Evolutionary conservation across 2,329 filamentous ascomycete genomes (phyloP).

Genomic region (Epichloe gansuensis): DNA sequence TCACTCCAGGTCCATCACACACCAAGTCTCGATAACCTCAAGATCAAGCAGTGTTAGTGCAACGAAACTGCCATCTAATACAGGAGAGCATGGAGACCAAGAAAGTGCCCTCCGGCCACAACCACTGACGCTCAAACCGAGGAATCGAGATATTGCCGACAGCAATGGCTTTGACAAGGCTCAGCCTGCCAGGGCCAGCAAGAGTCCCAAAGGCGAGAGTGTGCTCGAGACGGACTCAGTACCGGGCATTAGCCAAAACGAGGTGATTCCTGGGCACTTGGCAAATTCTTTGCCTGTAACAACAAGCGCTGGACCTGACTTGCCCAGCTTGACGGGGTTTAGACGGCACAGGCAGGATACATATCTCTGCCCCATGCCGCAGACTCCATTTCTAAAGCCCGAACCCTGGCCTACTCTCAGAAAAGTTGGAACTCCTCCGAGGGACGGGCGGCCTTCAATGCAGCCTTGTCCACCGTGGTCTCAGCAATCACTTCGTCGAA

Average conservation of each 20-base stretch:
- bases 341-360: constrained; percentile 8
- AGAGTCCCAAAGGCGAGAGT: neutral
- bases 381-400: neutral
- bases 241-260: neutral
- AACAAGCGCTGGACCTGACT: neutral
- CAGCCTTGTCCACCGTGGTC: constrained; percentile 3
- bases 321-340: constrained; percentile 8
- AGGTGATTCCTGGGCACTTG: neutral
- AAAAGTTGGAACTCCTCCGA: neutral
- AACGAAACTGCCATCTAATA: neutral
- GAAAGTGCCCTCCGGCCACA: neutral
- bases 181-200: neutral
- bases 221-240: neutral
- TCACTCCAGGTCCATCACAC: neutral
- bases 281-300: neutral
- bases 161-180: neutral
- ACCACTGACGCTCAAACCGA: neutral
- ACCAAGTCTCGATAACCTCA: neutral
- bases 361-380: constrained; percentile 5
- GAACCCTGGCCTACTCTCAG: constrained; percentile 9
- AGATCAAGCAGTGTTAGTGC: neutral
- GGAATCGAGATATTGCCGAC: neutral
- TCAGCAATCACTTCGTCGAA: constrained; percentile 3
- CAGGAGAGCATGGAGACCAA: neutral
- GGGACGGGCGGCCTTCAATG: neutral